phyloP scores from a whole-genome alignment of 192 early-diverging fungal genomes.

The Entophlyctis luteolus region DNA sequence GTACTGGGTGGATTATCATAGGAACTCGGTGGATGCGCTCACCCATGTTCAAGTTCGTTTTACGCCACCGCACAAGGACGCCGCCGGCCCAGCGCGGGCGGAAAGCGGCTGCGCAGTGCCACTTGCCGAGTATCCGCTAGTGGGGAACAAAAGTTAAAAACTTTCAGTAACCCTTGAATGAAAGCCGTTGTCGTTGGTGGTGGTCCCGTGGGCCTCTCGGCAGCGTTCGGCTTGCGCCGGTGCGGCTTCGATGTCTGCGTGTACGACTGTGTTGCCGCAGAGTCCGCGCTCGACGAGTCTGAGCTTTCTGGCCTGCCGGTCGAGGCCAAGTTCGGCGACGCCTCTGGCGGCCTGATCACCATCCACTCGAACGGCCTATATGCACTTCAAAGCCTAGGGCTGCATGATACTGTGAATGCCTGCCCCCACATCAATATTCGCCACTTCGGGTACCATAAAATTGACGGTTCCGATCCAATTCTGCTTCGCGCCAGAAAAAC shows the following conservation, averaged over 20 bases:
- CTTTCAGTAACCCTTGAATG: background rate
- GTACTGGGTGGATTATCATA: too few species aligned
- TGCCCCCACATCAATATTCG: background rate
- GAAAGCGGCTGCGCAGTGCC: background rate
- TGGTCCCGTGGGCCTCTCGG: slow-evolving; percentile 1
- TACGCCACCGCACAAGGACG: too few species aligned
- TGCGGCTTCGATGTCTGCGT: background rate
- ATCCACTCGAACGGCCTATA: background rate
- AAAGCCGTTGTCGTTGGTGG: slow-evolving; percentile 39
- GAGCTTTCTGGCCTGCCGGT: background rate
- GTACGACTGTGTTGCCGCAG: background rate
- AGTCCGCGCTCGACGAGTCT: background rate
- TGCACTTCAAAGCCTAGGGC: background rate
- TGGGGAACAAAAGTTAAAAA: too few species aligned
- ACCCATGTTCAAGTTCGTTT: too few species aligned
- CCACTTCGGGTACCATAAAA: background rate
- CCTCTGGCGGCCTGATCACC: background rate
- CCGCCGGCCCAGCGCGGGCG: too few species aligned
- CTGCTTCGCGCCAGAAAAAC: background rate
- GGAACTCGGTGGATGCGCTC: too few species aligned
- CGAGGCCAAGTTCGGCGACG: background rate
- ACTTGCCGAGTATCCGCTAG: too few species aligned
- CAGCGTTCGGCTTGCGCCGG: background rate
- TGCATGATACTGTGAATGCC: background rate
- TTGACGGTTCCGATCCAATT: background rate